Percentiles rank a stretch among this genome's conserved stretches.
These are phyloP conservation scores for Mycena indigotica DNA, from an alignment of 768 basidiomycete genomes.

Conservation along the genomic window DNA sequence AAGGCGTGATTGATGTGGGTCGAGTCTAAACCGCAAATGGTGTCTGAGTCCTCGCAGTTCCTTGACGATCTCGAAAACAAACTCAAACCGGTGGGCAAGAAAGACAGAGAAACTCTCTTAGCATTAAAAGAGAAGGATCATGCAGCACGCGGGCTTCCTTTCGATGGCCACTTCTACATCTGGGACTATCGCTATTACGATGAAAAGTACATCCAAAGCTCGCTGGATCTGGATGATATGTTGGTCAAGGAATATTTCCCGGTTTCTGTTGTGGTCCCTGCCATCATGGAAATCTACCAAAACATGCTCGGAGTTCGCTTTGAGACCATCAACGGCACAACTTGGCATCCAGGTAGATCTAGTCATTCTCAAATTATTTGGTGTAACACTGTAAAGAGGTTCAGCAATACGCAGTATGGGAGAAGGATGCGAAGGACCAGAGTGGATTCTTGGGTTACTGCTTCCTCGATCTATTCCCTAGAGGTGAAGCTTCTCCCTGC, in stretches of 20 bases:
- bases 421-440: conserved; percentile 68
- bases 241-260: conserved; percentile 90
- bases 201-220: conserved; percentile 65
- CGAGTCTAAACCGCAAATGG: conserved; percentile 14
- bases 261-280: conserved; percentile 77
- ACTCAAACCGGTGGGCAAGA: conserved; percentile 68
- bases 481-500: conserved; percentile 47
- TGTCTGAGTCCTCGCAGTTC: conserved; percentile 50
- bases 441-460: conserved; percentile 82
- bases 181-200: conserved; percentile 87
- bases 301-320: conserved; percentile 78
- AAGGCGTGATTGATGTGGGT: conserved; percentile 58
- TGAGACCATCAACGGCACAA: conserved; percentile 58
- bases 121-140: conserved; percentile 78
- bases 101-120: conserved; percentile 69
- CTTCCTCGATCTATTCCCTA: conserved; percentile 86
- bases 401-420: conserved; percentile 85
- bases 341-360: conserved; percentile 85
- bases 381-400: no score
- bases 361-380: no score
- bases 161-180: conserved; percentile 74
- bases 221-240: conserved; percentile 71
- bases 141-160: conserved; percentile 55
- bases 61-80: conserved; percentile 74
- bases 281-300: conserved; percentile 84